Evolutionary conservation across 148 eudicot species (phyloP).

Genomic region (Cornus kousa): DNA sequence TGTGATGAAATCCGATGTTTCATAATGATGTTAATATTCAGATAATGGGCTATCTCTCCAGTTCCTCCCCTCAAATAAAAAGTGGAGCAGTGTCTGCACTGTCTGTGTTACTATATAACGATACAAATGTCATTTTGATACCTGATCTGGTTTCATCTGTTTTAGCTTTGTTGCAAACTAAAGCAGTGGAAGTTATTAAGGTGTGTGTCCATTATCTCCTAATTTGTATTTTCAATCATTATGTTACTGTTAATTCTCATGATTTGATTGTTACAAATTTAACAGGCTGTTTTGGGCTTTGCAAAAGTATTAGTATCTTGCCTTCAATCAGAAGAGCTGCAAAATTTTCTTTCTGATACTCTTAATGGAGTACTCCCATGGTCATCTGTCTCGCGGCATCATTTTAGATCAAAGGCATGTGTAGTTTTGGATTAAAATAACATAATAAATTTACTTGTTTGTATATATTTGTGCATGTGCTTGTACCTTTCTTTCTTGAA

Average conservation of each 20-base stretch:
- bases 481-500: neutral
- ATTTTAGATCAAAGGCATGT: constrained; percentile 77
- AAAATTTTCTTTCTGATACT: constrained; percentile 54
- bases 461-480: neutral
- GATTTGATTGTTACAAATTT: constrained; percentile 9
- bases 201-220: constrained; percentile 39
- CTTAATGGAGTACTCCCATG: constrained; percentile 67
- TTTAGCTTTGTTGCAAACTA: constrained; percentile 62
- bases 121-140: constrained; percentile 47
- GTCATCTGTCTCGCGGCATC: constrained; percentile 88
- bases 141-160: constrained; percentile 81
- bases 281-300: constrained; percentile 86
- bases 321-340: constrained; percentile 58
- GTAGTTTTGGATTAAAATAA: neutral
- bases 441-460: neutral
- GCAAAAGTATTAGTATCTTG: constrained; percentile 79
- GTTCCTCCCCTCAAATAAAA: constrained; percentile 79
- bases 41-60: constrained; percentile 86
- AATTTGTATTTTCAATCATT: constrained; percentile 2
- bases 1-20: neutral
- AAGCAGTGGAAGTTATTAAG: constrained; percentile 85
- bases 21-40: constrained; percentile 27
- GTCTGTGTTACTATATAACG: constrained; percentile 70
- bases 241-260: constrained; percentile 8
- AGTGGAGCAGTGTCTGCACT: constrained; percentile 94